Base-by-base conservation (phyloP, 768 basidiomycete species). In the Leucosporidium creatinivorum region DNA sequence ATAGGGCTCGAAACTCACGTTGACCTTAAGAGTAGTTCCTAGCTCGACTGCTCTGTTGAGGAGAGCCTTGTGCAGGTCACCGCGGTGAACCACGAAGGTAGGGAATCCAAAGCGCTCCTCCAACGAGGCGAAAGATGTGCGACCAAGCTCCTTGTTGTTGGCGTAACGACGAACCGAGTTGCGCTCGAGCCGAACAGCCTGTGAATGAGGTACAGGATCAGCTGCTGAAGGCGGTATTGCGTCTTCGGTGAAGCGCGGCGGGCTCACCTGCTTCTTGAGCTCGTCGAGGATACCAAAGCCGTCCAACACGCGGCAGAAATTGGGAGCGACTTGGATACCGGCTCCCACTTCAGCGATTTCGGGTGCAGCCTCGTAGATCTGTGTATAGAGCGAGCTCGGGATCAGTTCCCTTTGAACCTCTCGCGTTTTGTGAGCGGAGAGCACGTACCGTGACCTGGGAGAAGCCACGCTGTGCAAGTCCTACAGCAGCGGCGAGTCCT, bases 51-150 rank as follows among this genome's bases (percentile, higher is more conserved):
- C 59, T 19, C 18, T 48, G 28, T 61, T 30, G 7, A 61, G 48
- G 28, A 61, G 19, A 21, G 59, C 59, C 26, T 17, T 49, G 48
- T 61, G 59, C 13, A 61, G 49, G 19, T 61, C 59, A 12, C 48
- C 59, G 4, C 59, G 59, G n/a, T 61, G 59, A 1, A 61, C 59
- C 26, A 61, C 59, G 30, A 50, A 61, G 7, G 59, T 61, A 6
- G 59, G 58, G 59, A 50, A 61, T 1, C 59, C 59, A n/a, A 61
- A 61, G 12, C 13, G 48, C 26, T 49, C 48, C 48, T 61, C 59
- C 23, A 61, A 48, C 10, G 59, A 49, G 0, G 30, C 59, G n/a
- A 61, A 61, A 1, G 48, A 50, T 3, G 59, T 61, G n/a, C 23
- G 10, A 0, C 59, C 59, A 4, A 61, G 26, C 49, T 61, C 28